Conservation (phyloP, 2,329 filamentous ascomycete species). For the Tympanopsis confertula region DNA sequence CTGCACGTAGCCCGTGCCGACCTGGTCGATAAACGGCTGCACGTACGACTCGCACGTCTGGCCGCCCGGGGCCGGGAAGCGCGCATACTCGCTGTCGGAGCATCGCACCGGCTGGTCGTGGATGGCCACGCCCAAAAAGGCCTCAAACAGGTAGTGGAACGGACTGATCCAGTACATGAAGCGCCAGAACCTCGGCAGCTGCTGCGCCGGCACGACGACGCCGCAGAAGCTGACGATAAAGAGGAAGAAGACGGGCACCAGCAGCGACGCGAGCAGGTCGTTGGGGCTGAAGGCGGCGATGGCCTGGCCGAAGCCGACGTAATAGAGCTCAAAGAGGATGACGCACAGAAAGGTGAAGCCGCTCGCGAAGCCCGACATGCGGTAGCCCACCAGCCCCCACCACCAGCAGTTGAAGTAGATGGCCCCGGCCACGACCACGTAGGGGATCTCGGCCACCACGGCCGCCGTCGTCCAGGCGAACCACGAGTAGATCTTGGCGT, state of each 20-base stretch:
- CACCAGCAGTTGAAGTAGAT: conserved; percentile 45
- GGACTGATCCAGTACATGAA: conserved; percentile 51
- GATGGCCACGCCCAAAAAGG: conserved; percentile 37
- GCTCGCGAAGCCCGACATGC: conserved; percentile 23
- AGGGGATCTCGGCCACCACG: conserved; percentile 33
- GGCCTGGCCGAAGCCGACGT: conserved; percentile 49
- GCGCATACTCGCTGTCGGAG: conserved; percentile 32
- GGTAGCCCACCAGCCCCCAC: conserved; percentile 43
- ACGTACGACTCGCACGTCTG: conserved; percentile 50
- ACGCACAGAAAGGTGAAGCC: conserved; percentile 40
- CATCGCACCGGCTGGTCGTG: conserved; percentile 35
- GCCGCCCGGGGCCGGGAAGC: too few species aligned
- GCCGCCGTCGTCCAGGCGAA: conserved; percentile 42
- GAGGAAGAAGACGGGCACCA: conserved; percentile 42
- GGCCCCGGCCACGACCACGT: conserved; percentile 27
- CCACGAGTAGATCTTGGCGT: conserved; percentile 52
- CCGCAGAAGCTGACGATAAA: conserved; percentile 62
- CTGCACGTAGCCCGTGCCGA: conserved; percentile 50
- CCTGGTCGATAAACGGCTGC: conserved; percentile 32
- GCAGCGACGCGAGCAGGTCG: conserved; percentile 43
- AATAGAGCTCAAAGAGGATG: conserved; percentile 47
- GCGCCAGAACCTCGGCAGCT: conserved; percentile 55
- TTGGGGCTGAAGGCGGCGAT: conserved; percentile 52
- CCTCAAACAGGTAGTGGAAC: conserved; percentile 48
- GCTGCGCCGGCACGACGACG: conserved; percentile 56